These are phyloP conservation scores for Conidiobolus incongruus DNA, from an alignment of 371 early-diverging fungal species.

Conservation along the genomic window DNA sequence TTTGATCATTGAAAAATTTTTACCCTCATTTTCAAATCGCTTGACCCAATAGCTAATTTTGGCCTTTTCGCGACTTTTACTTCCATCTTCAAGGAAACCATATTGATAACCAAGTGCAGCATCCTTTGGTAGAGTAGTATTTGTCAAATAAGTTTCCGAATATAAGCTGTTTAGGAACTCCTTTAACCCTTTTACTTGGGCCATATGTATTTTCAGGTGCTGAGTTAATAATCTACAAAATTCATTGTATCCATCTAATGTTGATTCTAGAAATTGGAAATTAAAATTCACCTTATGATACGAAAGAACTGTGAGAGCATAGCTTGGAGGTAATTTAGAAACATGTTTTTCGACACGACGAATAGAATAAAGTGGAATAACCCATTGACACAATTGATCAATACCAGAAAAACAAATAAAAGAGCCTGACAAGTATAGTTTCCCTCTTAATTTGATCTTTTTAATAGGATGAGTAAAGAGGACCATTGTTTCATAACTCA, in stretches of 20 bases:
- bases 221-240: conserved; percentile 8
- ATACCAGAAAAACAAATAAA: conserved; percentile 62
- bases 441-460: conserved; percentile 23
- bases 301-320: conserved; percentile 5
- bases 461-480: conserved; percentile 19
- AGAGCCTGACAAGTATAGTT: conserved; percentile 52
- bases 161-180: not conserved
- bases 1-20: conserved; percentile 69
- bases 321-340: conserved; percentile 6
- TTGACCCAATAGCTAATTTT: conserved; percentile 7
- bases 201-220: conserved; percentile 18
- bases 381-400: conserved; percentile 31
- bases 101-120: not conserved
- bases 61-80: not conserved
- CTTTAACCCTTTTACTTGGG: not conserved
- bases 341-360: conserved; percentile 68
- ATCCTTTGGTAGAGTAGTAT: not conserved
- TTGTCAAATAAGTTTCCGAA: not conserved
- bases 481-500: conserved; percentile 26
- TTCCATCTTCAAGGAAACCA: conserved; percentile 1
- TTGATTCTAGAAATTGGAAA: not conserved
- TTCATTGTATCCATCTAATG: not conserved
- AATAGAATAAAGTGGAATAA: conserved; percentile 70
- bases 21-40: conserved; percentile 42
- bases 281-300: conserved; percentile 1